Conservation (phyloP, 106 monocot species). For the Triglochin maritima region DNA sequence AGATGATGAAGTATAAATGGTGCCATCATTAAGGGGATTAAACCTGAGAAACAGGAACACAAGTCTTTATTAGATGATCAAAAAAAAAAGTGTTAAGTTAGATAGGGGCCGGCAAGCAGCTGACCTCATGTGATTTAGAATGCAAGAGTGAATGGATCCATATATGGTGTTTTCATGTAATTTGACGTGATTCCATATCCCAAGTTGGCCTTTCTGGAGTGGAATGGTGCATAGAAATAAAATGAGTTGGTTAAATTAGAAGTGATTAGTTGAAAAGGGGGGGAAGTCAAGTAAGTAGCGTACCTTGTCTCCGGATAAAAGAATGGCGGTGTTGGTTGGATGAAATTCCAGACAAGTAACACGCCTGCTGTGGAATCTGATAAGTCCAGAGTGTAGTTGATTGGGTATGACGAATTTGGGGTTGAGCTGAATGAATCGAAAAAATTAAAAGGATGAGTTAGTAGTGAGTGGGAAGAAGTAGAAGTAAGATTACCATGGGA, state of each 20-base stretch:
- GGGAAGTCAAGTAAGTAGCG: conserved; percentile 7
- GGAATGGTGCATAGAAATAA: neutral
- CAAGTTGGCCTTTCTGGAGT: conserved; percentile 82
- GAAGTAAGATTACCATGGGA: conserved; percentile 22
- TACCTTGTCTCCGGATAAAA: conserved; percentile 95
- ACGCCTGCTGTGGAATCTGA: conserved; percentile 74
- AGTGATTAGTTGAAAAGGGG: neutral
- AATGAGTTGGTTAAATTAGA: neutral
- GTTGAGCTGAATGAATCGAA: conserved; percentile 44
- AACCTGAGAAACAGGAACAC: conserved; percentile 38
- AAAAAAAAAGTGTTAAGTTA: too few species aligned
- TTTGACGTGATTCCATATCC: conserved; percentile 79
- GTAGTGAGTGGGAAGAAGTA: neutral
- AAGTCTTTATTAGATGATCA: too few species aligned
- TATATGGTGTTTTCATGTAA: conserved; percentile 76
- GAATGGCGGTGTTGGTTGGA: conserved; percentile 48
- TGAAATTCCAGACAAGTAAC: conserved; percentile 89
- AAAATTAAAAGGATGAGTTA: neutral
- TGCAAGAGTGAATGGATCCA: conserved; percentile 68
- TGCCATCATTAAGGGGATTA: conserved; percentile 40
- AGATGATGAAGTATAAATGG: conserved; percentile 71
- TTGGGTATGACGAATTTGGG: conserved; percentile 62
- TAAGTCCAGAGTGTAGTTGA: conserved; percentile 61
- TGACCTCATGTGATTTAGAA: conserved; percentile 89
- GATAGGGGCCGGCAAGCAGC: too few species aligned